A percentile compares a stretch with the other conserved stretches of the same genome.
Conservation (phyloP, 176 grass and related monocot species). For the Poa pratensis region DNA sequence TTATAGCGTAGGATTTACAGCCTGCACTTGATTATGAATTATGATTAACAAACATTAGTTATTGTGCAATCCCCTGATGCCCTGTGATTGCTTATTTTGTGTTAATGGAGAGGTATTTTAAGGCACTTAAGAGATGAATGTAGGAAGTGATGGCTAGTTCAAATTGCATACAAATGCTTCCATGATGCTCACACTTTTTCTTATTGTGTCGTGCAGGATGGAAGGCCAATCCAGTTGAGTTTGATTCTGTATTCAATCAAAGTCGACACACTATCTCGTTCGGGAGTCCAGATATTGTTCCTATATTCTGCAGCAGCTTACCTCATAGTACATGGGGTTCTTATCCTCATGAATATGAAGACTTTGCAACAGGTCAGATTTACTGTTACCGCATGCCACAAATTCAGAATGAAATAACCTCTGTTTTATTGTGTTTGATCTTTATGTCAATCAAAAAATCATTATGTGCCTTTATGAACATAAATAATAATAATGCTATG, state of each 20-base stretch:
- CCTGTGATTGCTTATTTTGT: constrained; percentile 25
- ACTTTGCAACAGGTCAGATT: constrained; percentile 83
- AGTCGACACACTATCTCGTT: constrained; percentile 78
- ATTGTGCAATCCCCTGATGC: constrained; percentile 24
- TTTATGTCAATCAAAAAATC: background rate
- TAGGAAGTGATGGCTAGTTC: constrained; percentile 7
- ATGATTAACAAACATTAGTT: constrained; percentile 5
- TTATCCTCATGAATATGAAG: constrained; percentile 87
- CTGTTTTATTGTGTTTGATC: background rate
- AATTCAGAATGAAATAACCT: background rate
- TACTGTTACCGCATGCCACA: constrained; percentile 1
- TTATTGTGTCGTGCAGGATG: constrained; percentile 63
- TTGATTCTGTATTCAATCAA: constrained; percentile 96
- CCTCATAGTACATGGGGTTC: constrained; percentile 81
- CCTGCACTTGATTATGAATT: constrained; percentile 27
- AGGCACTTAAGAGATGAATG: background rate
- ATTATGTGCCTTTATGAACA: background rate
- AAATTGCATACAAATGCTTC: background rate
- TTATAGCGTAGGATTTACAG: background rate
- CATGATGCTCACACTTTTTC: background rate
- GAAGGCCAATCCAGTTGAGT: constrained; percentile 97
- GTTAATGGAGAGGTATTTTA: background rate
- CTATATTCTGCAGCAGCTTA: constrained; percentile 86
- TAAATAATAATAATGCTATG: background rate
- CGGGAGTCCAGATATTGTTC: constrained; percentile 93